Conservation (phyloP, 2,329 filamentous ascomycete species). For the Aspergillus chevalieri region DNA sequence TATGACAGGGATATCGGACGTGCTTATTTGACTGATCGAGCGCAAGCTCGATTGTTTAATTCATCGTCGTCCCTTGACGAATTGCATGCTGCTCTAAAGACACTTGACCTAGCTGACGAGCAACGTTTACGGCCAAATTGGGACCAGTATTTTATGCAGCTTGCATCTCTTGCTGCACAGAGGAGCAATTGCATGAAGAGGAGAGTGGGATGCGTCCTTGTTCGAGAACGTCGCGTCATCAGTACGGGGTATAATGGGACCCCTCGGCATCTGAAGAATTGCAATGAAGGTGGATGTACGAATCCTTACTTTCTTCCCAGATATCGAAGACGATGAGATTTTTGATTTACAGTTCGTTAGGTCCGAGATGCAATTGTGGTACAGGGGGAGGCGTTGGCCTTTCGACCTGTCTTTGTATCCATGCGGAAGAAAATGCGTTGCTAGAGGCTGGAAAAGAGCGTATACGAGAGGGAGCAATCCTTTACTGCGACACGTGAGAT, state of each 20-base stretch:
- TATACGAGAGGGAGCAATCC: slow-evolving; percentile 70
- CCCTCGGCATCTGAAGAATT: slow-evolving; percentile 82
- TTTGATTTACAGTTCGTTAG: slow-evolving; percentile 23
- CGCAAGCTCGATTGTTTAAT: slow-evolving; percentile 81
- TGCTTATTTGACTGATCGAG: slow-evolving; percentile 70
- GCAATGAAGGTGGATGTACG: slow-evolving; percentile 80
- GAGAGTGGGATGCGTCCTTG: slow-evolving; percentile 87
- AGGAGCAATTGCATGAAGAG: slow-evolving; percentile 98
- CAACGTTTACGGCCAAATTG: slow-evolving; percentile 80
- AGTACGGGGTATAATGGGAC: slow-evolving; percentile 97
- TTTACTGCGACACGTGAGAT: slow-evolving; percentile 79
- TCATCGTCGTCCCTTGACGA: slow-evolving; percentile 65
- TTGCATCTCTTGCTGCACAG: slow-evolving; percentile 85
- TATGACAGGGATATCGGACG: slow-evolving; percentile 62
- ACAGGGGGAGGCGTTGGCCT: slow-evolving; percentile 65
- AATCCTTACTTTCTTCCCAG: not conserved
- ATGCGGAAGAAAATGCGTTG: slow-evolving; percentile 95
- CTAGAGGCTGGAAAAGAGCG: slow-evolving; percentile 89
- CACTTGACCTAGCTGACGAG: slow-evolving; percentile 69
- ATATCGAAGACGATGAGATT: not conserved
- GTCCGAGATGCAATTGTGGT: slow-evolving; percentile 71
- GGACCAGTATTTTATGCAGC: slow-evolving; percentile 97
- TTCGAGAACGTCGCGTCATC: slow-evolving; percentile 78
- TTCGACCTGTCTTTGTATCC: slow-evolving; percentile 88
- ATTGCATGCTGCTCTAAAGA: slow-evolving; percentile 65